Evolutionary conservation across 495 filamentous ascomycete species (phyloP).

Genomic region (Penicillium samsonianum): DNA sequence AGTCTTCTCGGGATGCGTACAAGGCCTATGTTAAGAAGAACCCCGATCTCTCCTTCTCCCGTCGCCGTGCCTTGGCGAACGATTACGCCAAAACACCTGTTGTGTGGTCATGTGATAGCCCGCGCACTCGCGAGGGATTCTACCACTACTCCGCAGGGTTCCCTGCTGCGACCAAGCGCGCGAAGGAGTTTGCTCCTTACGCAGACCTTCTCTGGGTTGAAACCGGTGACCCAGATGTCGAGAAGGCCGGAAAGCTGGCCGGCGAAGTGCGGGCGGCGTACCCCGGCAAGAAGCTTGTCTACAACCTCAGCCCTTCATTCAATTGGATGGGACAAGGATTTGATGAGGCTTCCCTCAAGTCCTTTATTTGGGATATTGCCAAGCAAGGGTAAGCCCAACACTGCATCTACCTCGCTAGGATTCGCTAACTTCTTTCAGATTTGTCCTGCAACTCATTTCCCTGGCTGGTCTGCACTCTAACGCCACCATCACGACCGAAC

Average conservation of each 20-base stretch:
- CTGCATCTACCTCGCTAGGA: not conserved
- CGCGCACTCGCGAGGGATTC: conserved; percentile 91
- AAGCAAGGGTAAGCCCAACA: conserved; percentile 66
- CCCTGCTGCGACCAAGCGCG: conserved; percentile 86
- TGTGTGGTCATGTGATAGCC: conserved; percentile 86
- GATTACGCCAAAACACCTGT: conserved; percentile 65
- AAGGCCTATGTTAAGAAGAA: conserved; percentile 56
- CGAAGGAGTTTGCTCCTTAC: conserved; percentile 85
- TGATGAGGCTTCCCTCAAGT: conserved; percentile 70
- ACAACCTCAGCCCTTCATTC: conserved; percentile 94
- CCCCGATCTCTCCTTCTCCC: conserved; percentile 71
- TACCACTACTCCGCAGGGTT: conserved; percentile 94
- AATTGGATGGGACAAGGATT: conserved; percentile 99
- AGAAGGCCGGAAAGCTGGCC: conserved; percentile 73
- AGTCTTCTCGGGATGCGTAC: conserved; percentile 67
- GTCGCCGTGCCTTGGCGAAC: conserved; percentile 69
- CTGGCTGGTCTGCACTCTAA: conserved; percentile 89
- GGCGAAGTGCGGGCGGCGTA: conserved; percentile 63
- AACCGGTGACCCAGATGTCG: conserved; percentile 82
- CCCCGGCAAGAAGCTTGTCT: conserved; percentile 87
- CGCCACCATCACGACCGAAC: conserved; percentile 82
- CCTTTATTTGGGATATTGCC: conserved; percentile 94
- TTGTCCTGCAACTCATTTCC: conserved; percentile 90
- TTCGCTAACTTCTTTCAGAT: conserved; percentile 42
- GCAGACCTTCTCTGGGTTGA: conserved; percentile 98